These are phyloP conservation scores for Boletus sensibilis DNA, from an alignment of 768 basidiomycete genomes.

Conservation along the genomic window DNA sequence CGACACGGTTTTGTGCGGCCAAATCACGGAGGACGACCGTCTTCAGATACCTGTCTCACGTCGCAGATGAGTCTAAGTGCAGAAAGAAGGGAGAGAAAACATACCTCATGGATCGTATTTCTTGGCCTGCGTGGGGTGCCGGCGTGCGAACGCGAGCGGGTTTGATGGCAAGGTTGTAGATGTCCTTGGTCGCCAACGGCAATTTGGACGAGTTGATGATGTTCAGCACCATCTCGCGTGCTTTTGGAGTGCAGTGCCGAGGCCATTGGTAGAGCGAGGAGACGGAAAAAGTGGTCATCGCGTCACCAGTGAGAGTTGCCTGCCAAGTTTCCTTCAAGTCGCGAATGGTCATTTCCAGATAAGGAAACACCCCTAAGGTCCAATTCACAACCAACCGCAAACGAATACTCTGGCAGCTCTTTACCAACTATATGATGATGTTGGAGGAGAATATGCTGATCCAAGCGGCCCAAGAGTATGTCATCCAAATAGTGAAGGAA, in stretches of 20 bases:
- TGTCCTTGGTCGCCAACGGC: constrained; percentile 29
- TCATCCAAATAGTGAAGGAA: no score
- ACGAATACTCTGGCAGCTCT: no score
- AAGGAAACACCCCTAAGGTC: neutral
- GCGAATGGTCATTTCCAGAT: neutral
- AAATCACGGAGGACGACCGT: constrained; percentile 48
- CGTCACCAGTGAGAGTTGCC: neutral
- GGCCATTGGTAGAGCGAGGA: constrained; percentile 25
- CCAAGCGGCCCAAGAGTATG: no score
- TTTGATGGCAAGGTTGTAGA: constrained; percentile 23
- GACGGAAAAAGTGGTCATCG: constrained; percentile 13
- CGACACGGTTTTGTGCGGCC: constrained; percentile 39
- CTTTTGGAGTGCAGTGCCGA: constrained; percentile 22
- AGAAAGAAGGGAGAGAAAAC: constrained; percentile 11
- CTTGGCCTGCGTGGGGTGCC: constrained; percentile 45
- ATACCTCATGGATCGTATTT: constrained; percentile 55
- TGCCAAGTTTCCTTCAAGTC: neutral
- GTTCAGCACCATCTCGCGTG: constrained; percentile 21
- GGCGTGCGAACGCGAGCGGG: constrained; percentile 13
- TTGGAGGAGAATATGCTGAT: no score
- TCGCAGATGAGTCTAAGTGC: neutral
- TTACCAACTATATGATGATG: no score
- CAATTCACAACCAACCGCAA: no score
- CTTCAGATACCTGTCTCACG: constrained; percentile 51
- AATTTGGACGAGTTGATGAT: constrained; percentile 23